Percentiles rank a stretch among this genome's conserved stretches.
Evolutionary conservation across 352 stramenopile genomes (phyloP).

Genomic region (Phytophthora colocasiae): DNA sequence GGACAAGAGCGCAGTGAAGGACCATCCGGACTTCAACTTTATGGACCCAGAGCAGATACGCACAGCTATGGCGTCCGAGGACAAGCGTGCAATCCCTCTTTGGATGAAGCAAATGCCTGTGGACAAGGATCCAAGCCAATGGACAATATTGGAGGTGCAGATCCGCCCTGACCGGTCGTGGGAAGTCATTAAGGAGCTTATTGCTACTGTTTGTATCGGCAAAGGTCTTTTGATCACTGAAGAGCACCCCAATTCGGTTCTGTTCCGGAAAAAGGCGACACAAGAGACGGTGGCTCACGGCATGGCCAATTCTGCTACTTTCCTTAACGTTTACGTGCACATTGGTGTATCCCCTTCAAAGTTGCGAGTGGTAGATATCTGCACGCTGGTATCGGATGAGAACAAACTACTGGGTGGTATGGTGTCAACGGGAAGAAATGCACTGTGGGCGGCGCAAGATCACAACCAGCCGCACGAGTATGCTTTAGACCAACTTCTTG

Average conservation of each 20-base stretch:
- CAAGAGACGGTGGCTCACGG: constrained; percentile 70
- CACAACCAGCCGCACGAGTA: constrained; percentile 55
- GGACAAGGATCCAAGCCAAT: constrained; percentile 68
- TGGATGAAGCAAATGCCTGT: constrained; percentile 69
- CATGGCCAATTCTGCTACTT: constrained; percentile 71
- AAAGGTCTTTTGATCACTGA: constrained; percentile 74
- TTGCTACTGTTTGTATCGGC: constrained; percentile 79
- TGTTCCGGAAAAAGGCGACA: constrained; percentile 76
- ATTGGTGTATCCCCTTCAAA: constrained; percentile 84
- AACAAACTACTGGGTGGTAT: constrained; percentile 71
- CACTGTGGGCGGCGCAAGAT: constrained; percentile 43
- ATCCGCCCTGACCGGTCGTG: constrained; percentile 76
- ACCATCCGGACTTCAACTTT: constrained; percentile 78
- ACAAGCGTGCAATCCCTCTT: constrained; percentile 45
- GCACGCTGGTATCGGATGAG: constrained; percentile 67
- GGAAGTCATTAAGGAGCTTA: constrained; percentile 81
- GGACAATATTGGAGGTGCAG: constrained; percentile 75
- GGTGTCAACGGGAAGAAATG: constrained; percentile 46
- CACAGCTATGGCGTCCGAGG: constrained; percentile 32
- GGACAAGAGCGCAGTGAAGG: constrained; percentile 52
- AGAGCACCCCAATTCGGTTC: constrained; percentile 58
- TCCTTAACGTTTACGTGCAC: constrained; percentile 75
- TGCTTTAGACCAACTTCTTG: constrained; percentile 69
- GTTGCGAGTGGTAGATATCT: constrained; percentile 76
- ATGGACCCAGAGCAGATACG: constrained; percentile 44